Evolutionary conservation across 345 rosid genomes (phyloP).

Genomic region (Sisymbrium altissimum): DNA sequence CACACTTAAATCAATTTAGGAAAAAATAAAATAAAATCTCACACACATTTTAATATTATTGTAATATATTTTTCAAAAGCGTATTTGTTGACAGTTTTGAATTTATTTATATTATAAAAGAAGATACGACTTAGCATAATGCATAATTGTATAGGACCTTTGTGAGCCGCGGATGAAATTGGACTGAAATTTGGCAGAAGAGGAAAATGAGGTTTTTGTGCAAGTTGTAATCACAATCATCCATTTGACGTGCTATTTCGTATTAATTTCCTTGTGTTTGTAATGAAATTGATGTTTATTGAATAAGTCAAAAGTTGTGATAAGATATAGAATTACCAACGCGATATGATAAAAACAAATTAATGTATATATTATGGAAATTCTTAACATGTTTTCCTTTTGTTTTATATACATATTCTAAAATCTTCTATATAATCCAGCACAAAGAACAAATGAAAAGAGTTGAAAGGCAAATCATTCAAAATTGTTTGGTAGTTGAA

Average conservation of each 20-base stretch:
- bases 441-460: not conserved
- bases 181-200: not conserved
- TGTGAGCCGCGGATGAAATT: no score
- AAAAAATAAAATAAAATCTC: no score
- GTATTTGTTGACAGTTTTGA: no score
- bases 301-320: slow-evolving; percentile 20
- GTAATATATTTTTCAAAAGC: not conserved
- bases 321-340: not conserved
- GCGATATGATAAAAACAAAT: not conserved
- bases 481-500: not conserved
- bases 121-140: no score
- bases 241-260: not conserved
- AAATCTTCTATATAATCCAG: not conserved
- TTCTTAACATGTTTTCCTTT: not conserved
- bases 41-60: no score
- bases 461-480: not conserved
- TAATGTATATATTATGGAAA: not conserved
- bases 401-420: not conserved
- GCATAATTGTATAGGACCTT: not conserved
- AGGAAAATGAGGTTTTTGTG: not conserved
- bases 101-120: not conserved
- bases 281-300: slow-evolving; percentile 1
- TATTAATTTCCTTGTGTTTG: not conserved
- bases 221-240: not conserved
- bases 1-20: no score